These are phyloP conservation scores for Ustilaginoidea virens DNA, from an alignment of 2,329 filamentous ascomycete species.

Conservation along the genomic window DNA sequence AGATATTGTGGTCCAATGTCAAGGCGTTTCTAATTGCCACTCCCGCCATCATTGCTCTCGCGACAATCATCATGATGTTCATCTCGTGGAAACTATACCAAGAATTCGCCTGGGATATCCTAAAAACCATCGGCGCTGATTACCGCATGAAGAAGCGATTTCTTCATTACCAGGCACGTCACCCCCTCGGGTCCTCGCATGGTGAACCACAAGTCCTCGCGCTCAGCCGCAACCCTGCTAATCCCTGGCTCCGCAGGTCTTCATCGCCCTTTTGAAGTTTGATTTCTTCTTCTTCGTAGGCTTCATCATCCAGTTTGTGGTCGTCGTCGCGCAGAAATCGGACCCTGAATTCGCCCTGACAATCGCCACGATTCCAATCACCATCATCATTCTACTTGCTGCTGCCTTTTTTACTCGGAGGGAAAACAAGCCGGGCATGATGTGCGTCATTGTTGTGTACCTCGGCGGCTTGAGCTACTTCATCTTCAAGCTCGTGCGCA, in stretches of 20 bases:
- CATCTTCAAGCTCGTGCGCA: constrained; percentile 93
- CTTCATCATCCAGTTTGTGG: constrained; percentile 94
- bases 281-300: constrained; percentile 99
- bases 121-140: constrained; percentile 97
- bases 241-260: constrained; percentile 50
- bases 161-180: constrained; percentile 82
- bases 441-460: constrained; percentile 66
- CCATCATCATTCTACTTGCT: constrained; percentile 71
- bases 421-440: constrained; percentile 69
- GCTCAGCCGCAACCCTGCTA: no score
- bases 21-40: constrained; percentile 71
- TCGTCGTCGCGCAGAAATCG: constrained; percentile 60
- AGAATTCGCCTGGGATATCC: constrained; percentile 97
- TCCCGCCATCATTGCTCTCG: constrained; percentile 66
- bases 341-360: constrained; percentile 74
- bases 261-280: constrained; percentile 94
- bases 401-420: constrained; percentile 74
- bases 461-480: constrained; percentile 87
- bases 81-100: constrained; percentile 93
- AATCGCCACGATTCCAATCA: constrained; percentile 77
- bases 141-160: constrained; percentile 93
- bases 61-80: constrained; percentile 57
- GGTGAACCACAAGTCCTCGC: no score
- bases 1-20: constrained; percentile 51
- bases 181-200: no score